These are phyloP conservation scores for Aureobasidium sp. DNA, from an alignment of 2,329 filamentous ascomycete genomes.

Conservation along the genomic window DNA sequence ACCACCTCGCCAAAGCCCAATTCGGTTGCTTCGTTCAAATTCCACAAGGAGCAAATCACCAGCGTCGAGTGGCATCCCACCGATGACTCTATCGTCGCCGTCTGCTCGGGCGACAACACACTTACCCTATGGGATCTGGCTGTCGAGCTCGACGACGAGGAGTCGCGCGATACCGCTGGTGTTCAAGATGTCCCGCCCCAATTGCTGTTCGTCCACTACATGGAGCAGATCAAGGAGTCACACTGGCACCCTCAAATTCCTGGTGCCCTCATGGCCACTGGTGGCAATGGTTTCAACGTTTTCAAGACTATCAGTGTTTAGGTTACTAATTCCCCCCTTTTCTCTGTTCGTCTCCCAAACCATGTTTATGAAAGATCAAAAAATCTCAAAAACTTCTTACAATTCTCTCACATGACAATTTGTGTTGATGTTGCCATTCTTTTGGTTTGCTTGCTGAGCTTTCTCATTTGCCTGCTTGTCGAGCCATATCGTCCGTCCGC, in stretches of 20 bases:
- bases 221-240: slow-evolving; percentile 87
- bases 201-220: slow-evolving; percentile 92
- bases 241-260: slow-evolving; percentile 98
- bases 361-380: neutral
- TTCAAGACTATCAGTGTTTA: slow-evolving; percentile 38
- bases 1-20: slow-evolving; percentile 48
- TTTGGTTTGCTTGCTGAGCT: neutral
- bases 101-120: slow-evolving; percentile 88
- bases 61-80: slow-evolving; percentile 96
- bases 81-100: slow-evolving; percentile 90
- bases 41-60: slow-evolving; percentile 95
- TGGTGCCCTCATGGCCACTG: slow-evolving; percentile 81
- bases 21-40: slow-evolving; percentile 87
- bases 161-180: slow-evolving; percentile 81
- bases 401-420: neutral
- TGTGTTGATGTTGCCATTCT: neutral
- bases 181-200: slow-evolving; percentile 89
- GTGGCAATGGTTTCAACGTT: slow-evolving; percentile 65
- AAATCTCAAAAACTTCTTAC: neutral
- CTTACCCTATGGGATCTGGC: slow-evolving; percentile 95
- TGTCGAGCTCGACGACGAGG: slow-evolving; percentile 94
- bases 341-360: neutral
- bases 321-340: neutral
- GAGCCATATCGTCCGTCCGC: no score
- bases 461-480: neutral